phyloP scores from a whole-genome alignment of 495 filamentous ascomycete genomes.

The Trichoderma parareesei region DNA sequence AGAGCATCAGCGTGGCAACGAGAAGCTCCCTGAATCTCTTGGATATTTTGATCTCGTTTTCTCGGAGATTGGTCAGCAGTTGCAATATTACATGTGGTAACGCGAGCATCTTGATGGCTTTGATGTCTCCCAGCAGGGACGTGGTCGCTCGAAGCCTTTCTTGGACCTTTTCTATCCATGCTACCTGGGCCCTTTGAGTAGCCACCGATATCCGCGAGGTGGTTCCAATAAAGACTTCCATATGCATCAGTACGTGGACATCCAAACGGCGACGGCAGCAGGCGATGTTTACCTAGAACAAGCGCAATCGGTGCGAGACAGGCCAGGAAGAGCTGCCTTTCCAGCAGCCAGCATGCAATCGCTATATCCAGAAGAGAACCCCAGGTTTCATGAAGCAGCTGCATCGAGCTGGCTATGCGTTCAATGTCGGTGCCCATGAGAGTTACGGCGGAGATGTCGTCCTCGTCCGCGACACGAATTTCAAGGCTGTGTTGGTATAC shows the following conservation, averaged over 20 bases:
- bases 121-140: slow-evolving; percentile 33
- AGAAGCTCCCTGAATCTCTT: slow-evolving; percentile 42
- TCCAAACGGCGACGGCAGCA: neutral
- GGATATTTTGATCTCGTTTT: slow-evolving; percentile 47
- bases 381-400: slow-evolving; percentile 50
- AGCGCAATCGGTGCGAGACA: slow-evolving; percentile 20
- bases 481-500: slow-evolving; percentile 48
- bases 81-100: slow-evolving; percentile 19
- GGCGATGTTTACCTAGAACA: neutral
- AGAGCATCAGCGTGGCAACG: slow-evolving; percentile 20
- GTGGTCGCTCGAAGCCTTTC: slow-evolving; percentile 26
- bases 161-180: slow-evolving; percentile 33
- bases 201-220: slow-evolving; percentile 20
- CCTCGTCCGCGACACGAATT: slow-evolving; percentile 36
- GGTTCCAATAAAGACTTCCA: slow-evolving; percentile 18
- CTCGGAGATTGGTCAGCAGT: slow-evolving; percentile 38
- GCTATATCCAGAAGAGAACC: slow-evolving; percentile 22
- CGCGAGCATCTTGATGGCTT: slow-evolving; percentile 37
- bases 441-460: slow-evolving; percentile 28
- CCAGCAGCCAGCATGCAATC: slow-evolving; percentile 23
- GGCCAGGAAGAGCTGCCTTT: slow-evolving; percentile 20
- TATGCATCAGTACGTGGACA: neutral
- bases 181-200: slow-evolving; percentile 19
- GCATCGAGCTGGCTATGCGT: slow-evolving; percentile 39
- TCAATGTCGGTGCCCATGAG: slow-evolving; percentile 47